Evolutionary conservation across 148 eudicot species (phyloP), one percentile per base, ranked within the genome.

Genomic region (Rhododendron williamsianum): DNA sequence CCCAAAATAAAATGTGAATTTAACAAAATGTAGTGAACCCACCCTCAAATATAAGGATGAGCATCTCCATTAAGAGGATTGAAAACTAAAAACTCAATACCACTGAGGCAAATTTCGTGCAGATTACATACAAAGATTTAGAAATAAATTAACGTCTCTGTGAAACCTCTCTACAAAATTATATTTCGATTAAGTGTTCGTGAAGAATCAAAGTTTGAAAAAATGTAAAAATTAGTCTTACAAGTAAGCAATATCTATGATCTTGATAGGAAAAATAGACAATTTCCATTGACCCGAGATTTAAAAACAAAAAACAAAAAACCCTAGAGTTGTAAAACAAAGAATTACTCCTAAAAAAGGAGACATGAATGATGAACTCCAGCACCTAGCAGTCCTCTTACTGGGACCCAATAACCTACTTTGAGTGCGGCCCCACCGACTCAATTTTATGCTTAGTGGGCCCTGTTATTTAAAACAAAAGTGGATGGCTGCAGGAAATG

Each of bases 281-380:
- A n/a, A n/a, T 30, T 71, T 27, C 19, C 76, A 71, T 30, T 71
- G 76, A 71, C 76, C 19, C 38, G 12, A 4, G 19, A 30, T 13
- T 1, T 1, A 54, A 54, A 54, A 52, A 15, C 18, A 18, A 19
- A 6, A 21, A 6, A 33, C 1, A 63, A 63, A 6, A 4, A 30
- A 27, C 4, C 15, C 2, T 46, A 30, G 38, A 30, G 41, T 13
- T 4, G 38, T 33, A 27, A 33, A 69, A 30, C 0, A 30, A 30
- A 30, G 46, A 67, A 85, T 41, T 5, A 52, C 45, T 41, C 45
- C 45, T 11, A 36, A 35, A 78, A 82, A 78, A 41, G 45, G 60
- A 30, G 81, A 78, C 80, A 77, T 6, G 16, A 54, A 88, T 88
- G 87, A 85, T 88, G 85, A 88, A 76, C 52, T 85, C 83, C 87